phyloP scores from a whole-genome alignment of 352 stramenopile genomes.

The Phytophthora sansomeana region DNA sequence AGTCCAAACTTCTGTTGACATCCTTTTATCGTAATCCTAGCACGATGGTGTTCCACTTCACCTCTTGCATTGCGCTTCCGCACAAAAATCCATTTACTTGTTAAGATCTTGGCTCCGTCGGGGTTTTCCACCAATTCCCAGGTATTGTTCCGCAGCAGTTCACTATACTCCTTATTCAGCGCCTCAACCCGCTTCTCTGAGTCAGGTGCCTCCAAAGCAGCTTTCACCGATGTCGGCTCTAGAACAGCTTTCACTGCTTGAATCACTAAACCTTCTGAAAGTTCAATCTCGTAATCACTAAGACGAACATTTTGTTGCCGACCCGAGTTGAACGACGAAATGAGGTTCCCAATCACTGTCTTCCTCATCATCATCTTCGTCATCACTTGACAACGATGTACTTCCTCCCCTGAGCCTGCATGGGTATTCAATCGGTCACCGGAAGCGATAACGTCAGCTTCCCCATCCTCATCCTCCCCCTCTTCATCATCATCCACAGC shows the following conservation, averaged over 20 bases:
- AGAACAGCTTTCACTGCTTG: background rate
- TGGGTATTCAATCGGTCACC: background rate
- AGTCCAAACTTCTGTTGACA: constrained; percentile 6
- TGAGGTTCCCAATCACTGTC: constrained; percentile 4
- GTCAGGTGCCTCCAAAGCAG: background rate
- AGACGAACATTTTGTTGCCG: background rate
- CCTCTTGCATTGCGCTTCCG: background rate
- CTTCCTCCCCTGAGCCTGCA: background rate
- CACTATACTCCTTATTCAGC: background rate
- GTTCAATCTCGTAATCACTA: background rate
- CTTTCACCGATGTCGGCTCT: background rate
- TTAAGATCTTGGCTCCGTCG: constrained; percentile 1
- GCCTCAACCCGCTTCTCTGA: constrained; percentile 5
- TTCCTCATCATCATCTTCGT: constrained; percentile 4
- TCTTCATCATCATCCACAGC: background rate
- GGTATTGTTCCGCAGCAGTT: constrained; percentile 9
- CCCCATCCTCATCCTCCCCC: background rate
- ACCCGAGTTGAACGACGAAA: constrained; percentile 14
- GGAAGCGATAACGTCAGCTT: constrained; percentile 4
- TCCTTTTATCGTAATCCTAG: constrained; percentile 9
- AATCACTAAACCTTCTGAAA: background rate
- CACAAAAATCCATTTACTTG: constrained; percentile 3
- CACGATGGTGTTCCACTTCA: background rate
- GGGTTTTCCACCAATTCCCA: background rate
- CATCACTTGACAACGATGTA: background rate